Base-by-base conservation (phyloP, 2,329 filamentous ascomycete species). In the Parastagonospora avenae region DNA sequence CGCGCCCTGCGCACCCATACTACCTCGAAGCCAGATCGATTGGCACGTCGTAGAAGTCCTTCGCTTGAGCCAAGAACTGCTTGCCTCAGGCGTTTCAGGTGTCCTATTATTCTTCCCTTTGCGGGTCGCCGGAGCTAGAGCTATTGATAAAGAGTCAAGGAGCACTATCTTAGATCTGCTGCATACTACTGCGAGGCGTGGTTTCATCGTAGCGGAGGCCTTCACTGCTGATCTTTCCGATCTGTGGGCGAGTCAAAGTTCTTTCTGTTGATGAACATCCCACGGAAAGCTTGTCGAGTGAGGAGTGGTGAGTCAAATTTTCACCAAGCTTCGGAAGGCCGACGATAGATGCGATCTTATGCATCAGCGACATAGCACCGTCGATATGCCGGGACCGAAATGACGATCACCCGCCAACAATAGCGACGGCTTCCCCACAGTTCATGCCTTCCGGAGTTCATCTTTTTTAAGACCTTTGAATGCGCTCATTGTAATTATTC, bases 51-150 rank as follows among this genome's bases (percentile, higher is more conserved):
- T 16, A 5, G 42, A 54, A 11, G 67, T 69, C n/a, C 54, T 69
- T 28, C 46, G 39, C 2, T 8, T 62, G 4, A 60, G 60, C 37
- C 52, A 49, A 8, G 31, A 48, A 15, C 24, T 68, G 7, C 39
- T 68, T 15, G 47, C 39, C 8, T 45, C 44, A 12, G 63, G 64
- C 2, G 40, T 55, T 28, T 53, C 63, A 8, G 64, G 66, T 2
- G 36, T 67, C 2, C 30, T 67, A 2, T 30, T 67, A 9, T 63
- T 68, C 50, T 66, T 67, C 31, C 66, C 66, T 14, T 39, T 67
- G 8, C 52, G 66, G n/a, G 63, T 68, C 7, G 63, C 63, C 8
- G 66, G 66, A 12, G 66, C 64, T 1, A 55, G 64, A 29, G 60
- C 56, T 7, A 41, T 15, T 11, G 47, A 62, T 14, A 8, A 4